These are phyloP conservation scores for Rehmannia glutinosa DNA, from an alignment of 257 asterid species.

Conservation along the genomic window DNA sequence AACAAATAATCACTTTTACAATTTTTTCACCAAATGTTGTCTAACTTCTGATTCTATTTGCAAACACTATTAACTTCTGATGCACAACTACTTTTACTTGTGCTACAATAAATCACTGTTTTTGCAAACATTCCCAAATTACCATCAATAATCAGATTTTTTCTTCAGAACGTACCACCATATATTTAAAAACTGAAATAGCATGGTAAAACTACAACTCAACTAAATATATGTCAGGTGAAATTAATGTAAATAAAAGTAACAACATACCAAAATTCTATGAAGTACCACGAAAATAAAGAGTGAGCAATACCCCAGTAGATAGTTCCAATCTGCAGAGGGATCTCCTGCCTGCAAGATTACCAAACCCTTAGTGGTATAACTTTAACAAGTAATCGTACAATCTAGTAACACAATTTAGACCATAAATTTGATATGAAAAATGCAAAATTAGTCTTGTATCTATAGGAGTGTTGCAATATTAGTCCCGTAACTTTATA, in stretches of 20 bases:
- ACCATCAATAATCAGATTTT: neutral
- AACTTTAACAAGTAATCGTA: neutral
- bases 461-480: too few species aligned
- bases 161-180: too few species aligned
- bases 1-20: too few species aligned
- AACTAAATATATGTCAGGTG: neutral
- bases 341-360: constrained; percentile 73
- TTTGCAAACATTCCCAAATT: too few species aligned
- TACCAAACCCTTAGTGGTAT: too few species aligned
- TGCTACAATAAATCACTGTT: too few species aligned
- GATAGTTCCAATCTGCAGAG: constrained; percentile 52
- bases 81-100: too few species aligned
- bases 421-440: constrained; percentile 11
- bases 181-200: neutral
- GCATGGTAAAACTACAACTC: neutral
- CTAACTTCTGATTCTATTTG: too few species aligned
- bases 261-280: neutral
- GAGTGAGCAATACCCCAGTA: constrained; percentile 33
- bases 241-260: neutral
- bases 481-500: too few species aligned
- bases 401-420: neutral
- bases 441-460: too few species aligned
- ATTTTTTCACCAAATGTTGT: too few species aligned
- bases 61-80: too few species aligned
- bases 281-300: neutral